Base-by-base conservation (phyloP, 345 rosid genomes). In the Diplotaxis tenuifolia region DNA sequence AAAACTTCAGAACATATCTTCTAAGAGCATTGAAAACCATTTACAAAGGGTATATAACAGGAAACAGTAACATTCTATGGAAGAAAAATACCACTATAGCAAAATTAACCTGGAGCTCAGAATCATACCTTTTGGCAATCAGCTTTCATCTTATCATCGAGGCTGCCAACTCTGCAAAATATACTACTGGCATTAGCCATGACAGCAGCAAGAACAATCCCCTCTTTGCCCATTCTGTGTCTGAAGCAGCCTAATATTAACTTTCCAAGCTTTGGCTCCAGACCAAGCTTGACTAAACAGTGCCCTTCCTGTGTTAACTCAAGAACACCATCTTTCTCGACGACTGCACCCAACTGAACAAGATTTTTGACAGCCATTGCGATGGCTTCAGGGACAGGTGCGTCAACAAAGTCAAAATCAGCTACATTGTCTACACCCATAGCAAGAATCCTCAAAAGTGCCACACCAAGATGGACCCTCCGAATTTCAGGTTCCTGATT, bases 391-490 rank as follows among this genome's bases (percentile, higher is more conserved):
- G 83, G 69, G 81, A 83, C 79, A 49, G 97, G 98, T 10, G 98
- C 89, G 58, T 93, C 98, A 78, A 93, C 83, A 86, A 93, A 91
- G 75, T 93, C 84, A 85, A 93, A 93, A 34, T 74, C 84, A 14
- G 59, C 77, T 27, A 91, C 75, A 73, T 78, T 83, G 73, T 81
- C 77, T 40, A 83, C 78, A 31, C 94, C 97, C 70, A 88, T 77
- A 56, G 97, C 91, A 78, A 88, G 88, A 73, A 93, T 93, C 82
- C 87, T 86, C 81, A 93, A 61, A 42, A 93, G 87, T 23, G 96
- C 98, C 77, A 93, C 75, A 71, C 98, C 96, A 68, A 93, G 91
- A 82, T 91, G 94, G 77, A 91, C 97, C 85, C 96, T 94, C 36
- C 72, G 81, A 78, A 94, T 94, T 73, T 94, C 97, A 66, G 97